Evolutionary conservation across 2,329 filamentous ascomycete species (phyloP).

Genomic region (Domatiomyces globalis): DNA sequence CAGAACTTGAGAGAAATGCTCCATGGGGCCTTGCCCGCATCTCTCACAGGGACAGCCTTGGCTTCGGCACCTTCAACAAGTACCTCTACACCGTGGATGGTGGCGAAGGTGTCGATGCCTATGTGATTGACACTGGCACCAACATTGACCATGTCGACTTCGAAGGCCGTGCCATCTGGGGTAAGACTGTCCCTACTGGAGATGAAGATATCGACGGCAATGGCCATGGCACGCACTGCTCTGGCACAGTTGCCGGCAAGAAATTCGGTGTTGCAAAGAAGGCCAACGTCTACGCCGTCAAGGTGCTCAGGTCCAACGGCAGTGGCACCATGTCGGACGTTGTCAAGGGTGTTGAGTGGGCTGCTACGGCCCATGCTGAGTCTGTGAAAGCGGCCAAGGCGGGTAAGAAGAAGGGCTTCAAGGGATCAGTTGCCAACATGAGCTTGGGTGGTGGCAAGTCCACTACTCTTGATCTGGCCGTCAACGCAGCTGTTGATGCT

Average conservation of each 20-base stretch:
- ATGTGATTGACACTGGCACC: conserved; percentile 96
- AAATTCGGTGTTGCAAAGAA: conserved; percentile 99
- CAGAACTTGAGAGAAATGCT: conserved; percentile 69
- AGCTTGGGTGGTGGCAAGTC: conserved; percentile 97
- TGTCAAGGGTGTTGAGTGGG: conserved; percentile 94
- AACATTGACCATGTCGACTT: conserved; percentile 93
- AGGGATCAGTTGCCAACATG: conserved; percentile 99
- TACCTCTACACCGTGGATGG: conserved; percentile 83
- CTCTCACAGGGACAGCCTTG: conserved; percentile 77
- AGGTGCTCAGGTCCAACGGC: conserved; percentile 93
- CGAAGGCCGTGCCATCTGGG: conserved; percentile 88
- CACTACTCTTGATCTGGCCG: conserved; percentile 72
- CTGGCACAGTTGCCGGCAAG: conserved; percentile 91
- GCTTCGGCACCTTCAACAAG: conserved; percentile 85
- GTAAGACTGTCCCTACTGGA: conserved; percentile 78
- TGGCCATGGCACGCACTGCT: conserved; percentile 98
- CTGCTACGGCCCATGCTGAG: conserved; percentile 63
- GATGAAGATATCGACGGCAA: conserved; percentile 85
- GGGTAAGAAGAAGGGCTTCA: conserved; percentile 89
- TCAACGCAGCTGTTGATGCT: conserved; percentile 81
- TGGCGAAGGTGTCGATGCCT: conserved; percentile 96
- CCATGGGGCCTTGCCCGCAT: conserved; percentile 99
- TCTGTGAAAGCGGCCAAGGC: conserved; percentile 66
- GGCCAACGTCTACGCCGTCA: conserved; percentile 90
- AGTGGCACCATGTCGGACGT: conserved; percentile 98